Evolutionary conservation across 2,329 filamentous ascomycete species (phyloP).

Genomic region (Dothideomycetes sp.): DNA sequence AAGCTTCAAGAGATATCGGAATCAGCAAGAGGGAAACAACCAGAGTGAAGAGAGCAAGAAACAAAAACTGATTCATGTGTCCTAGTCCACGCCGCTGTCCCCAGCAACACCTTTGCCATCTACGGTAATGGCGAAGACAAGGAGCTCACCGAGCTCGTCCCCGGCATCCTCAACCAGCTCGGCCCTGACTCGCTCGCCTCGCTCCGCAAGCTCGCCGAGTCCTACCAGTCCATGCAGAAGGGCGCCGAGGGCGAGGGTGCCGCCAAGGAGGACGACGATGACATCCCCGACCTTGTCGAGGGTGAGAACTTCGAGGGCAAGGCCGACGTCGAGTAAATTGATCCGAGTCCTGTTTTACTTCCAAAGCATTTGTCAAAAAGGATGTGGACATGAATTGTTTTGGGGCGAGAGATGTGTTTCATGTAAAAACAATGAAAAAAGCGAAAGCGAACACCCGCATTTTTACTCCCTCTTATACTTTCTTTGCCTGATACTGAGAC

Average conservation of each 20-base stretch:
- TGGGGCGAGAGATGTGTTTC: no score
- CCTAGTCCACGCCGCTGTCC: conserved; percentile 97
- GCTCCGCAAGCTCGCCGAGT: conserved; percentile 96
- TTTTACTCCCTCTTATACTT: no score
- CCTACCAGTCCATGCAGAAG: conserved; percentile 99
- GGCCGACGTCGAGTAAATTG: conserved; percentile 64
- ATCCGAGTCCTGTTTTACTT: neutral
- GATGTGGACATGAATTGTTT: no score
- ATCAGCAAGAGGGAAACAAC: neutral
- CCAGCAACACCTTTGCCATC: conserved; percentile 98
- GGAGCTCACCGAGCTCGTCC: conserved; percentile 98
- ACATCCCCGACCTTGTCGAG: conserved; percentile 93
- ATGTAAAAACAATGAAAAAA: no score
- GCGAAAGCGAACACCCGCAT: no score
- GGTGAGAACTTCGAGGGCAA: conserved; percentile 97
- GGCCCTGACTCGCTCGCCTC: conserved; percentile 96
- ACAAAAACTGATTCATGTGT: no score
- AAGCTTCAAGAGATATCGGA: neutral
- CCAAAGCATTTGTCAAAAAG: no score
- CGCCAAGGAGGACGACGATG: conserved; percentile 63
- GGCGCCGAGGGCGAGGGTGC: conserved; percentile 59
- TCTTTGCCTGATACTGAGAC: no score
- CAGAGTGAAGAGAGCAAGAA: conserved; percentile 7
- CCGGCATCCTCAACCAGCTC: conserved; percentile 98
- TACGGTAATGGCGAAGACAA: conserved; percentile 99